Conservation (phyloP, 75 land plant species). For the Cupressus sempervirens region DNA sequence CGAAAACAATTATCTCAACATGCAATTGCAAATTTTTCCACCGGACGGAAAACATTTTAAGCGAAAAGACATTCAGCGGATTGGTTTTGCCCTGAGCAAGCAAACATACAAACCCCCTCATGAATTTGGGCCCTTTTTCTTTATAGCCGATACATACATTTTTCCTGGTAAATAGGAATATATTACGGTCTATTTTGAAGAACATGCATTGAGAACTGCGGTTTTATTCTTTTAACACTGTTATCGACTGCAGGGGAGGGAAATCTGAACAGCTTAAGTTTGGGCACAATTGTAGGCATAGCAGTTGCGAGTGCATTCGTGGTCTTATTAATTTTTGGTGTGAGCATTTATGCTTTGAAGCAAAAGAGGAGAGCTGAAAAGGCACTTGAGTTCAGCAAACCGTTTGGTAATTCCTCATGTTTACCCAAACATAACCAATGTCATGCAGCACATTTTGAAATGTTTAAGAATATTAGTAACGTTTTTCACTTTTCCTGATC, state of each 20-base stretch:
- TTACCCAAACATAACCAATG: neutral
- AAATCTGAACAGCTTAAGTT: neutral
- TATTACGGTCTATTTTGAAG: neutral
- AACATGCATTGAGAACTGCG: neutral
- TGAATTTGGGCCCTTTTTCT: constrained; percentile 64
- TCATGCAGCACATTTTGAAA: neutral
- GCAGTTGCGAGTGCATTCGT: constrained; percentile 16
- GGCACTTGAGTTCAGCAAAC: constrained; percentile 19
- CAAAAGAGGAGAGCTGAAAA: constrained; percentile 40
- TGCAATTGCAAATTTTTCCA: constrained; percentile 58
- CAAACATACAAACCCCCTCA: constrained; percentile 67
- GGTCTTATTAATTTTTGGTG: constrained; percentile 6
- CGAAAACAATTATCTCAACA: constrained; percentile 46
- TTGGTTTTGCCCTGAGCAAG: constrained; percentile 60
- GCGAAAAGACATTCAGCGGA: constrained; percentile 39
- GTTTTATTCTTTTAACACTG: neutral
- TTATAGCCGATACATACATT: constrained; percentile 49
- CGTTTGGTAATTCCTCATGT: constrained; percentile 29
- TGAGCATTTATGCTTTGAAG: constrained; percentile 22
- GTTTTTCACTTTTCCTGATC: neutral
- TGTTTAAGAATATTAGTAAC: neutral
- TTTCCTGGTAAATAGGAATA: constrained; percentile 42
- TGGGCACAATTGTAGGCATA: constrained; percentile 20
- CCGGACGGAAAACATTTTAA: constrained; percentile 38
- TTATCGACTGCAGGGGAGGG: neutral